These are phyloP conservation scores for Solanum chiquidenum DNA, from an alignment of 257 asterid species.

Conservation along the genomic window DNA sequence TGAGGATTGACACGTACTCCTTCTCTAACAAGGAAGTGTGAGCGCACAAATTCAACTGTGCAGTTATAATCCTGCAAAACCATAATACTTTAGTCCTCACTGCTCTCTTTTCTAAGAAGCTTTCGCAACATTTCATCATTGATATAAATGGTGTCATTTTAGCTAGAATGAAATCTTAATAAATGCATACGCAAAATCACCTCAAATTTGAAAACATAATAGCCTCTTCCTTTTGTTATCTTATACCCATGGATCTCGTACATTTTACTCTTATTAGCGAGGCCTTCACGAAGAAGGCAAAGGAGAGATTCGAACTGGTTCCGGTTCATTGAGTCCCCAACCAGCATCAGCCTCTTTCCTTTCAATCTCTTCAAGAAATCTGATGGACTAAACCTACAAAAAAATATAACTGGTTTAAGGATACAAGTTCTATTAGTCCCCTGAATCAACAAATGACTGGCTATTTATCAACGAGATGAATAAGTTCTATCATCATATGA, in stretches of 20 bases:
- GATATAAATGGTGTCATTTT: background rate
- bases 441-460: background rate
- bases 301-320: constrained; percentile 93
- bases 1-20: constrained; percentile 68
- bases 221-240: constrained; percentile 93
- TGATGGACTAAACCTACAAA: constrained; percentile 68
- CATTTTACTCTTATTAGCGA: constrained; percentile 75
- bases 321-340: constrained; percentile 97
- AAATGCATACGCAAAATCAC: constrained; percentile 16
- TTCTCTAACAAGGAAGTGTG: constrained; percentile 92
- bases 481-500: background rate
- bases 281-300: constrained; percentile 73
- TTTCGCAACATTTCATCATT: background rate
- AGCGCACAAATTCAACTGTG: constrained; percentile 71
- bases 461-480: background rate
- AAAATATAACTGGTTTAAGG: background rate
- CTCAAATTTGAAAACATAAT: constrained; percentile 77
- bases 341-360: constrained; percentile 85
- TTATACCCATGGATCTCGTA: constrained; percentile 74
- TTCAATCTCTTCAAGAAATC: constrained; percentile 80
- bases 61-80: constrained; percentile 74
- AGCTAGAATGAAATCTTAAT: background rate
- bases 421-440: background rate
- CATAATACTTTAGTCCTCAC: background rate
- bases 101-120: background rate